phyloP scores from a whole-genome alignment of 805 yeast genomes.

The Scheffersomyces spartinae region DNA sequence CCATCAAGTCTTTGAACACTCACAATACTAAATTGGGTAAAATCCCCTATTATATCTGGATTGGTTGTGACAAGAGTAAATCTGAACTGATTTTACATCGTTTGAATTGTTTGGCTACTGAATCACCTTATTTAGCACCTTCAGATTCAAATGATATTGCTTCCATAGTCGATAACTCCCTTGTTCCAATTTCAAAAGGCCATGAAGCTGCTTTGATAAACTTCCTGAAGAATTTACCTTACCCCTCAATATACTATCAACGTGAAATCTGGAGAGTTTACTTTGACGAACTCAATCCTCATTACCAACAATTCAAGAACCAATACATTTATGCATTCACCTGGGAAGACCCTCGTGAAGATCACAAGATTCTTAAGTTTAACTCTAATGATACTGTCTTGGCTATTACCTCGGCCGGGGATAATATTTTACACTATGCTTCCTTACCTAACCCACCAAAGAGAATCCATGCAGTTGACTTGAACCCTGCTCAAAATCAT shows the following conservation, averaged over 20 bases:
- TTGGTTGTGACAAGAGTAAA: constrained; percentile 42
- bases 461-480: constrained; percentile 73
- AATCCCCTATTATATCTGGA: constrained; percentile 77
- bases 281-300: constrained; percentile 60
- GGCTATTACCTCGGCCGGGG: constrained; percentile 83
- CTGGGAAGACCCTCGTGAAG: constrained; percentile 87
- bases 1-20: constrained; percentile 61
- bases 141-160: constrained; percentile 1
- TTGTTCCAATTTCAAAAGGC: constrained; percentile 47
- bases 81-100: constrained; percentile 41
- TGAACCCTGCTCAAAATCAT: constrained; percentile 77
- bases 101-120: constrained; percentile 66
- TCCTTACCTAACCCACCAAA: constrained; percentile 61
- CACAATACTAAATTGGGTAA: constrained; percentile 56
- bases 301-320: constrained; percentile 59
- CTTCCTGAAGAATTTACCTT: constrained; percentile 55
- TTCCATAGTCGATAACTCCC: constrained; percentile 5
- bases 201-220: constrained; percentile 65
- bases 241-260: constrained; percentile 74
- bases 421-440: constrained; percentile 67
- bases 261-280: constrained; percentile 68
- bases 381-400: constrained; percentile 57
- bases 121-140: constrained; percentile 73
- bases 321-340: constrained; percentile 83
- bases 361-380: constrained; percentile 52